Evolutionary conservation across 2,329 filamentous ascomycete species (phyloP), one percentile per base, ranked within the genome.

Genomic region (Fusarium sp.): DNA sequence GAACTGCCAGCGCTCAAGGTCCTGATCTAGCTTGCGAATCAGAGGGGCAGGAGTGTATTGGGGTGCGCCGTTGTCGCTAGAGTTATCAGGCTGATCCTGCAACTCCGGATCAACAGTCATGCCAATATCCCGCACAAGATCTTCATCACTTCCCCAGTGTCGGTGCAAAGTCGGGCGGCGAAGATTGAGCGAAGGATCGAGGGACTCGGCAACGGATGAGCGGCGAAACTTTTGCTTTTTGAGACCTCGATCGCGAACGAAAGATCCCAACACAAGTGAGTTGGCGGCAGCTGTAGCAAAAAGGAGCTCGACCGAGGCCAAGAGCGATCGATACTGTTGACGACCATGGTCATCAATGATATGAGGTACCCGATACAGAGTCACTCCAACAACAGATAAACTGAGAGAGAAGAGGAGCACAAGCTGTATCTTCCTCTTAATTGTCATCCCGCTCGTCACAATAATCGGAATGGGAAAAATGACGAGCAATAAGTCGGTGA

Each of bases 401-500:
- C 93, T 96, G 51, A 97, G 83, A 5, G 91, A 93, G 80, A 98
- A 98, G 15, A 98, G 85, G 4, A 91, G 76, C 10, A 91, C 87
- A 14, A 98, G 88, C 63, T 92, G 91, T 13, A 94, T 68, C 79
- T 97, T 97, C 67, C 92, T 89, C 76, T 90, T 92, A 20, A 90
- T 72, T 0, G 85, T 83, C 88, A 97, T 95, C 14, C 88, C 85
- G 45, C 93, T 96, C 50, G 86, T 85, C 33, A 97, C 78, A 61
- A 98, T 94, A 71, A 98, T 92, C 0, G 94, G 92, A 25, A 97
- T 91, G 0, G 96, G 96, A 69, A 97, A 97, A 52, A 91, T 84
- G 68, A 98, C 89, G 11, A 99, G 88, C 1, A 97, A 82, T 4
- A 97, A 80, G 76, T 99, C 96, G 17, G 95, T 97, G 31, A 97